Conservation (phyloP, 2,329 filamentous ascomycete species). For the Lasiodiplodia gonubiensis region DNA sequence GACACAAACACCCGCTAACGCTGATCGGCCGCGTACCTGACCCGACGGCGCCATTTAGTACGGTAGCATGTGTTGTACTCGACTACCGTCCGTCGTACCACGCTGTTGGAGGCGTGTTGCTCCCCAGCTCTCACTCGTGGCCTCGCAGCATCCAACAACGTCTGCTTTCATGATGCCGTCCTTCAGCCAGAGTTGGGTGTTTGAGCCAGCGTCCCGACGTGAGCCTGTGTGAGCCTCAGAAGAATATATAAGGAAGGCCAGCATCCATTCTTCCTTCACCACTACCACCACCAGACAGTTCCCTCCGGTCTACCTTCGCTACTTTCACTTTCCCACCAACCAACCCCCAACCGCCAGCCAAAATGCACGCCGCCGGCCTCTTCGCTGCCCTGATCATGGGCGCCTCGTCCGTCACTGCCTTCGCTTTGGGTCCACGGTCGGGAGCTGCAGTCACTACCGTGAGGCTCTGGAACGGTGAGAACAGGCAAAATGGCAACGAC, state of each 20-base stretch:
- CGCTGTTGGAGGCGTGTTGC: not conserved
- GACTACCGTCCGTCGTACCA: not conserved
- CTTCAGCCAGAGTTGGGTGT: not conserved
- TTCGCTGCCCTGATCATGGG: not conserved
- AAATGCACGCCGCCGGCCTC: constrained; percentile 3
- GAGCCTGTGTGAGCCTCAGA: not conserved
- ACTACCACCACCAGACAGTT: constrained; percentile 14
- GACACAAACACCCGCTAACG: constrained; percentile 2
- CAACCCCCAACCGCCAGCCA: not conserved
- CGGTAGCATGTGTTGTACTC: not conserved
- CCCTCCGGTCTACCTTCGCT: constrained; percentile 8
- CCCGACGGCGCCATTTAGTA: not conserved
- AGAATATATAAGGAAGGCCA: not conserved
- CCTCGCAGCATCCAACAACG: not conserved
- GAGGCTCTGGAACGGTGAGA: not conserved
- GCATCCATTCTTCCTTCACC: not conserved
- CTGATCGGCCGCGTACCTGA: constrained; percentile 15
- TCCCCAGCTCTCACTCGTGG: not conserved
- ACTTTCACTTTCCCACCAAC: not conserved
- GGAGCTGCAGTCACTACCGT: not conserved
- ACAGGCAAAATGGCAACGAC: not conserved
- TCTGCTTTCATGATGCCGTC: not conserved
- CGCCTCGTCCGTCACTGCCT: not conserved
- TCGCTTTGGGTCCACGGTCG: not conserved
- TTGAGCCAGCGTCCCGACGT: not conserved